phyloP scores from a whole-genome alignment of 805 yeast species.

The Ogataea kodamae region DNA sequence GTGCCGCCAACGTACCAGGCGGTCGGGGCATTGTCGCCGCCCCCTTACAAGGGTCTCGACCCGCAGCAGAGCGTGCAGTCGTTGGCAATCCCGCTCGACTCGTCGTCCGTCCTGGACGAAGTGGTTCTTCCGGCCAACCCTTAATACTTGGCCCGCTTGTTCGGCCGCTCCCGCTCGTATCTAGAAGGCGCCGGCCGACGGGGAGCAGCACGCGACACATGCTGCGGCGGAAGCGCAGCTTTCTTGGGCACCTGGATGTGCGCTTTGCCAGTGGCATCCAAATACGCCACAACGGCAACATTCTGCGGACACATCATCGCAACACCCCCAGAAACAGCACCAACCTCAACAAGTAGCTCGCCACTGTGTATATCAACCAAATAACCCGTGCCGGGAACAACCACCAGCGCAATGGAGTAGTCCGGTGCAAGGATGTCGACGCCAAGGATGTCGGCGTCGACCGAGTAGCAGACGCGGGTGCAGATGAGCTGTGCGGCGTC shows the following conservation, averaged over 20 bases:
- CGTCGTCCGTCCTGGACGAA: slow-evolving; percentile 8
- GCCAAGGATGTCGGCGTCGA: slow-evolving; percentile 42
- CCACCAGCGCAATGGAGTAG: slow-evolving; percentile 36
- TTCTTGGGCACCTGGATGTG: slow-evolving; percentile 13
- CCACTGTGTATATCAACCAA: slow-evolving; percentile 31
- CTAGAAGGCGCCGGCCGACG: slow-evolving; percentile 4
- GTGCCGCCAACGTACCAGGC: slow-evolving; percentile 96
- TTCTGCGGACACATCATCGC: slow-evolving; percentile 22
- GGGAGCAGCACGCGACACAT: slow-evolving; percentile 1
- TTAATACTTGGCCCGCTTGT: slow-evolving; percentile 7
- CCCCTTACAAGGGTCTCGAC: slow-evolving; percentile 54
- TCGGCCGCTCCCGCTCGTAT: slow-evolving; percentile 6
- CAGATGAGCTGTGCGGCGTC: slow-evolving; percentile 35
- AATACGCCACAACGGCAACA: slow-evolving; percentile 17
- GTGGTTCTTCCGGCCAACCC: slow-evolving; percentile 18
- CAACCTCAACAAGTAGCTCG: slow-evolving; percentile 25
- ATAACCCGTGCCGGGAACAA: too few species aligned
- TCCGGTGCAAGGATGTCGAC: slow-evolving; percentile 31
- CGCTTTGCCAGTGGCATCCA: slow-evolving; percentile 19
- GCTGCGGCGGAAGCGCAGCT: slow-evolving; percentile 4
- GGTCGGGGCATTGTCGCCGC: slow-evolving; percentile 81
- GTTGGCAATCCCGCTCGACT: slow-evolving; percentile 24
- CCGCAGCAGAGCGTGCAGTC: slow-evolving; percentile 20
- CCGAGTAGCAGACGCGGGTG: slow-evolving; percentile 27
- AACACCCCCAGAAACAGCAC: slow-evolving; percentile 25